Base-by-base conservation (phyloP, 495 filamentous ascomycete species). In the Penicillium salamii region DNA sequence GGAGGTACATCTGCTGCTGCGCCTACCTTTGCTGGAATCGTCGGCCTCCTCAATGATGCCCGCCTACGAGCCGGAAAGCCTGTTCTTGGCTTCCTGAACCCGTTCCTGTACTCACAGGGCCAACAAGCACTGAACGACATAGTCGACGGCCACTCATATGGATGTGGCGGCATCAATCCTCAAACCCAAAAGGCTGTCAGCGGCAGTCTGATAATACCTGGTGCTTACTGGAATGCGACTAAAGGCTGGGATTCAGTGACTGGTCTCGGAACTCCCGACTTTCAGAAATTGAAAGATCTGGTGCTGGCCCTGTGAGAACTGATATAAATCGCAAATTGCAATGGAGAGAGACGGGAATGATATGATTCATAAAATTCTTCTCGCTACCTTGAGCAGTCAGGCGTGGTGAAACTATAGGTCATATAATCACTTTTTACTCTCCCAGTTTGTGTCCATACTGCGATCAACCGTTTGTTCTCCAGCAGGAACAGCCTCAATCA, bases 21-120 rank as follows among this genome's bases (percentile, higher is more conserved):
- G 7, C 79, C 79, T 0, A 62, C 67, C 20, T 68, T 81, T 43
- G 73, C 78, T 4, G 71, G 61, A 32, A 61, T 81, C 14, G 53
- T 82, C 29, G 68, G 62, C 15, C 66, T 78, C 21, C 64, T 82
- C 52, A 81, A 81, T 53, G 74, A 74, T 45, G 77, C 74, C 5
- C 73, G 76, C 14, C 59, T 77, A 36, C 57, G 63, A 3, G 68
- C 67, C 11, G 72, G 75, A 18, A 70, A 74, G 53, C 61, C 72
- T 4, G 50, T 68, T 1, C 61, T 82, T 1, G 79, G 79, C 14
- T 81, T 81, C 65, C 50, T 79, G 37, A 82, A 82, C 57, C 78
- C 78, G 0, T 76, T 67, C 63, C 47, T 80, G 42, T 80, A 80
- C 37, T 49, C 47, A 0, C 3, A 28, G 36, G 65, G 63, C 12